phyloP scores from a whole-genome alignment of 108 stramenopile species.

The Cyclostephanos tholiformis region DNA sequence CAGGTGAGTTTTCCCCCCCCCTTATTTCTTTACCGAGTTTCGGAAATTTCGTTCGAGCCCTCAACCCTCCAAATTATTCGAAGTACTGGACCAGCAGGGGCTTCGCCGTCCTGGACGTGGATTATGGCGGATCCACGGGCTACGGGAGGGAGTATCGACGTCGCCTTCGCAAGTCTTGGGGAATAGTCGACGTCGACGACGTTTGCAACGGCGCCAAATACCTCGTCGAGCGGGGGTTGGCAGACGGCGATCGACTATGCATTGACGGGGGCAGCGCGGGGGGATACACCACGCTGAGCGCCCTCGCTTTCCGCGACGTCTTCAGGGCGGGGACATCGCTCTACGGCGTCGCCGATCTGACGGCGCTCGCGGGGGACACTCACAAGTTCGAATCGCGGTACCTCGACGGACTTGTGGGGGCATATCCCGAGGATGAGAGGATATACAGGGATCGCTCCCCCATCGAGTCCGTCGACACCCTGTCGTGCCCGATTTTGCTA shows the following conservation, averaged over 20 bases:
- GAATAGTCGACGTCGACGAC: constrained; percentile 82
- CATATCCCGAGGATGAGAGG: constrained; percentile 65
- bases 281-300: constrained; percentile 82
- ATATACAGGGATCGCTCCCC: constrained; percentile 76
- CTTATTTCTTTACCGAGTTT: neutral
- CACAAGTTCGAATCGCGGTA: constrained; percentile 88
- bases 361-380: constrained; percentile 74
- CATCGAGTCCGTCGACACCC: constrained; percentile 64
- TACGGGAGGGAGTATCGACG: constrained; percentile 80
- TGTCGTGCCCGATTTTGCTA: constrained; percentile 77
- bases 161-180: constrained; percentile 68
- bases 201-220: constrained; percentile 72
- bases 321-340: constrained; percentile 78
- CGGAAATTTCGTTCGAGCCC: no score
- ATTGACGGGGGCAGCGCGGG: constrained; percentile 89
- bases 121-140: constrained; percentile 82
- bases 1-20: constrained; percentile 54
- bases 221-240: constrained; percentile 62
- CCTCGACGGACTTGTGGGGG: constrained; percentile 76
- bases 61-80: neutral
- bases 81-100: constrained; percentile 80
- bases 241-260: constrained; percentile 64
- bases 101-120: constrained; percentile 86
- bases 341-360: constrained; percentile 79
- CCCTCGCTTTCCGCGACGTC: constrained; percentile 68